These are phyloP conservation scores for Fusarium sp. DNA, from an alignment of 2,329 filamentous ascomycete species.

Conservation along the genomic window DNA sequence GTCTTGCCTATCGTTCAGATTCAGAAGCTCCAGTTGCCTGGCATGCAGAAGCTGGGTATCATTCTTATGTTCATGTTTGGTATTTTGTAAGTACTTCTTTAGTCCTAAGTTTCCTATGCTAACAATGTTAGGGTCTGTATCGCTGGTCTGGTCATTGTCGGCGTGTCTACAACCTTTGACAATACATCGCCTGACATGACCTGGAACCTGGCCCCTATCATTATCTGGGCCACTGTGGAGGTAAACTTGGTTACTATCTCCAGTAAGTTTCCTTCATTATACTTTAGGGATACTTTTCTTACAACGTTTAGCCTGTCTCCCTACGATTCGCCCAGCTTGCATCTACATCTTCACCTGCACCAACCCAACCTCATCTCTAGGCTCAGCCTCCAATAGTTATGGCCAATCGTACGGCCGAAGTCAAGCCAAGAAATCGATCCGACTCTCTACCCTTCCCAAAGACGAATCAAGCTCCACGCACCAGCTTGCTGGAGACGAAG, in stretches of 20 bases:
- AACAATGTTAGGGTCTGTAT: constrained; percentile 6
- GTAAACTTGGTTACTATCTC: constrained; percentile 30
- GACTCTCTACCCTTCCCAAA: constrained; percentile 4
- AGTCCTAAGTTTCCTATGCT: background rate
- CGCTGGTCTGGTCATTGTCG: constrained; percentile 25
- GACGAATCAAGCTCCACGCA: constrained; percentile 26
- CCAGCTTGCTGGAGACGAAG: constrained; percentile 12
- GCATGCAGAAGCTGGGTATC: constrained; percentile 42
- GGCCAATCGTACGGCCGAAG: constrained; percentile 8
- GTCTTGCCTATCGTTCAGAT: constrained; percentile 46
- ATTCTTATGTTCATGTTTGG: constrained; percentile 42
- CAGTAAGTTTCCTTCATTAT: background rate
- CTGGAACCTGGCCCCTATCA: constrained; percentile 19
- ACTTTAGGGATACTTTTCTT: background rate
- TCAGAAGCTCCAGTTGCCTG: constrained; percentile 42
- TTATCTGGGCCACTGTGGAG: constrained; percentile 30
- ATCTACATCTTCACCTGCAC: constrained; percentile 16
- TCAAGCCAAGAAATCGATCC: constrained; percentile 18
- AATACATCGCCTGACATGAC: constrained; percentile 14
- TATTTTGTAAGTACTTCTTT: constrained; percentile 32
- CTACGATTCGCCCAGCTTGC: constrained; percentile 22
- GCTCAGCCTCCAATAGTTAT: constrained; percentile 7
- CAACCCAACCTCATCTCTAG: background rate
- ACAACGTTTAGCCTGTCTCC: constrained; percentile 21
- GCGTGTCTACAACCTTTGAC: constrained; percentile 9